These are phyloP conservation scores for Talaromyces sp. DNA, from an alignment of 2,329 filamentous ascomycete species.

Conservation along the genomic window DNA sequence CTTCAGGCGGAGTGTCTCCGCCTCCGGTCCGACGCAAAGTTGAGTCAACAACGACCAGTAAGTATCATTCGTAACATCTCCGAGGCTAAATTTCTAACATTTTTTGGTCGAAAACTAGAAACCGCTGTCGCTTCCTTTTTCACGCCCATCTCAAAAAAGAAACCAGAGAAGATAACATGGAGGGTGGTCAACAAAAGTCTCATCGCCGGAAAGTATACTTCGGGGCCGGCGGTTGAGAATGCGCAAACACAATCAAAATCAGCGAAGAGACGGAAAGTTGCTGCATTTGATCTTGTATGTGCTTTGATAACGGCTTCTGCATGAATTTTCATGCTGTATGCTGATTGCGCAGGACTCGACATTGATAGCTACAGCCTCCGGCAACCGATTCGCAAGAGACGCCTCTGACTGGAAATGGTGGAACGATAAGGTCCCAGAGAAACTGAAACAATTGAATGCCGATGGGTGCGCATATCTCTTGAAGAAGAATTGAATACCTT, in stretches of 20 bases:
- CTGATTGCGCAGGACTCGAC: constrained; percentile 71
- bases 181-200: constrained; percentile 63
- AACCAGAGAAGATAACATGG: constrained; percentile 73
- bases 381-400: constrained; percentile 70
- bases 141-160: constrained; percentile 79
- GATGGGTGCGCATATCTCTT: constrained; percentile 56
- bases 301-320: background rate
- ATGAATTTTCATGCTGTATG: background rate
- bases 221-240: constrained; percentile 12
- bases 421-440: constrained; percentile 66
- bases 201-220: constrained; percentile 68
- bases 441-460: constrained; percentile 64
- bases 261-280: constrained; percentile 33
- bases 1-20: constrained; percentile 51
- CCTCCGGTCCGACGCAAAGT: constrained; percentile 56
- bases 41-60: constrained; percentile 54
- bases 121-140: constrained; percentile 78
- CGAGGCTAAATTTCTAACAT: background rate
- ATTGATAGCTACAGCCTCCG: constrained; percentile 73
- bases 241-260: constrained; percentile 15
- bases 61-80: constrained; percentile 16
- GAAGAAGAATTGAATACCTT: background rate
- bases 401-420: constrained; percentile 93
- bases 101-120: constrained; percentile 24
- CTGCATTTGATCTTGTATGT: constrained; percentile 48